Conservation (phyloP, 225 moss, liverwort and hornwort species). For the Takakia lepidozioides region DNA sequence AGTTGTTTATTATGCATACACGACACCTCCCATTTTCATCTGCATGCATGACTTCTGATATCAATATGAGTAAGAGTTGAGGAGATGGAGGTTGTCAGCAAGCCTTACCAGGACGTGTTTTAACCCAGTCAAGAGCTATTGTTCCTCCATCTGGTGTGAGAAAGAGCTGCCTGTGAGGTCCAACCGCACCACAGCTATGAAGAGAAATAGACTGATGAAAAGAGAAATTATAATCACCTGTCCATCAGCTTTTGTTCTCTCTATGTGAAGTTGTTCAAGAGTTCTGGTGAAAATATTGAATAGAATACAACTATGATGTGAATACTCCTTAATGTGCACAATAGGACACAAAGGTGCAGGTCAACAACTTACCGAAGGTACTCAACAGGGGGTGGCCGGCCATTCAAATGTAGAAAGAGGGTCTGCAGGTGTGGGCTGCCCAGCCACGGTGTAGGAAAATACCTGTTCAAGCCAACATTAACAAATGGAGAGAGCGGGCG, state of each 20-base stretch:
- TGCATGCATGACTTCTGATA: too few relatives aligned
- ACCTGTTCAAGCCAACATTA: too few relatives aligned
- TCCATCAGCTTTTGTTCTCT: too few relatives aligned
- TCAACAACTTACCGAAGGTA: conserved; percentile 49
- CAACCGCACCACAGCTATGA: conserved; percentile 3
- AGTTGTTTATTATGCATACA: too few relatives aligned
- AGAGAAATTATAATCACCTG: too few relatives aligned
- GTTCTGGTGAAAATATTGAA: too few relatives aligned
- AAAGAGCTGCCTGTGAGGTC: conserved; percentile 59
- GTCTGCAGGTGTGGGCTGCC: conserved; percentile 87
- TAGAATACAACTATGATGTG: too few relatives aligned
- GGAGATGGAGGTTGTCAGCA: neutral
- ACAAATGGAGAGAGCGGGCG: too few relatives aligned
- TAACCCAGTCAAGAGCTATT: conserved; percentile 92
- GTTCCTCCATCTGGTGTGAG: too few relatives aligned
- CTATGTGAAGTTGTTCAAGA: neutral
- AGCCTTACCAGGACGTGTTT: conserved; percentile 37
- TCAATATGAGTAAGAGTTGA: conserved; percentile 1
- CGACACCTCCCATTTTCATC: too few relatives aligned
- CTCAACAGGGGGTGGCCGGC: conserved; percentile 54
- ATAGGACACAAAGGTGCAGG: neutral
- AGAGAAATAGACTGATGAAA: too few relatives aligned
- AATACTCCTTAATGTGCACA: conserved; percentile 1
- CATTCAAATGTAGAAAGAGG: conserved; percentile 67
- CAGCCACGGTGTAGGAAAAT: conserved; percentile 70